Base-by-base conservation (phyloP, 176 grass and related monocot genomes). In the Avena insularis region DNA sequence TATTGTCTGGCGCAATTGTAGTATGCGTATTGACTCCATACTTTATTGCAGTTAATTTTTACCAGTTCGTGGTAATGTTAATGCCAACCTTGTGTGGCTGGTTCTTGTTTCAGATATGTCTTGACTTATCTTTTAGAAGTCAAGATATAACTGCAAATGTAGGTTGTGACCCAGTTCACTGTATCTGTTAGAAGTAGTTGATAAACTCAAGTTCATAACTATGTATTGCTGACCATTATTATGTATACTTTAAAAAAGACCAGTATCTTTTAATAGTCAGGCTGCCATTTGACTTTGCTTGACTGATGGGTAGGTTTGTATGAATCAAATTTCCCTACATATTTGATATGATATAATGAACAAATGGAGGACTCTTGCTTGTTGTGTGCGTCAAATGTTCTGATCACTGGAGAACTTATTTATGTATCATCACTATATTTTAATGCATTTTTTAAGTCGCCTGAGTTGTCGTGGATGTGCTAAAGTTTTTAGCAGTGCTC, bases 111-210 rank as follows among this genome's bases (percentile, higher is more conserved):
- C 80, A 93, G 56, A 90, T 90, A 81, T 84, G 80, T 94, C 92
- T 92, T 89, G 94, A 80, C 92, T 94, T 90, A 97, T 97, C 90
- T 97, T 96, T 96, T 96, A 93, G 90, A 83, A 87, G 94, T 83
- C 83, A 77, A 91, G 94, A 81, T 83, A 76, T 61, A 70, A 75
- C 81, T 90, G 84, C 69, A 83, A 85, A 82, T 84, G 86, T 90
- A 89, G 86, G 87, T 51, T 83, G 71, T 87, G 88, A 90, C 82
- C 82, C 84, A 87, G 83, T 92, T 93, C 82, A 88, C 88, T 82
- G 78, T 90, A 86, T 89, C 87, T 70, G 74, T 84, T 88, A 91
- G 89, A 82, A 88, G 84, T 89, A 85, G 86, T 59, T 73, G 82
- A 86, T 91, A 86, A 83, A 56, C 79, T 91, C 50, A 85, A 85